Conservation (phyloP, 305 asterid genomes). For the Fraxinus latifolia region DNA sequence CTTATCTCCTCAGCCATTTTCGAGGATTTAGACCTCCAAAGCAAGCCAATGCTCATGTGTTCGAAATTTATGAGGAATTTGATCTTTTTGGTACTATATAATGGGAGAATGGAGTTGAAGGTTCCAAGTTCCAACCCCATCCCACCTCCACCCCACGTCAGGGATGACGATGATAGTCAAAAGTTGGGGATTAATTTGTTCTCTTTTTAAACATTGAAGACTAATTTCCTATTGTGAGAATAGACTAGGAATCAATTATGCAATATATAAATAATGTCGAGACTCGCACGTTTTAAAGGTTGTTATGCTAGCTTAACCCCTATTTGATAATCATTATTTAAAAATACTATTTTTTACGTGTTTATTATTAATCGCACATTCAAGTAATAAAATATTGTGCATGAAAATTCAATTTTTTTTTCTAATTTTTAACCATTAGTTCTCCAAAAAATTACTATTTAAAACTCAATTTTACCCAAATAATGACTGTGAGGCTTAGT, state of each 20-base stretch:
- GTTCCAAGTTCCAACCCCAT: not conserved
- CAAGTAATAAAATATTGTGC: too few species aligned
- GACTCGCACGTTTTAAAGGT: not conserved
- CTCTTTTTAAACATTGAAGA: not conserved
- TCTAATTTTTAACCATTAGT: too few species aligned
- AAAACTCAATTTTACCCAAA: too few species aligned
- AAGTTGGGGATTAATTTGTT: not conserved
- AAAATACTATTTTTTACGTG: too few species aligned
- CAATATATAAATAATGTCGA: not conserved
- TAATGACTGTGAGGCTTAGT: too few species aligned
- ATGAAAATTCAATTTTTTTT: too few species aligned
- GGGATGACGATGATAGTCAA: not conserved
- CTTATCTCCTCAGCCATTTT: conserved; percentile 53
- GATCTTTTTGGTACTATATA: not conserved
- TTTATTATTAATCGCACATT: too few species aligned
- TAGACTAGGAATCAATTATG: not conserved
- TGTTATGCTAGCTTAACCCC: not conserved
- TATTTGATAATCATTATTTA: too few species aligned
- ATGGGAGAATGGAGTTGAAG: not conserved
- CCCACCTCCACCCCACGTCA: not conserved
- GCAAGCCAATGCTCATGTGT: conserved; percentile 37
- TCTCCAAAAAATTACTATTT: too few species aligned
- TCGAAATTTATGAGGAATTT: conserved; percentile 5
- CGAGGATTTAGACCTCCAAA: conserved; percentile 31
- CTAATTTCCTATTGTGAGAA: not conserved